These are phyloP conservation scores for Musa itinerans DNA, from an alignment of 176 grass and related monocot species.

Conservation along the genomic window DNA sequence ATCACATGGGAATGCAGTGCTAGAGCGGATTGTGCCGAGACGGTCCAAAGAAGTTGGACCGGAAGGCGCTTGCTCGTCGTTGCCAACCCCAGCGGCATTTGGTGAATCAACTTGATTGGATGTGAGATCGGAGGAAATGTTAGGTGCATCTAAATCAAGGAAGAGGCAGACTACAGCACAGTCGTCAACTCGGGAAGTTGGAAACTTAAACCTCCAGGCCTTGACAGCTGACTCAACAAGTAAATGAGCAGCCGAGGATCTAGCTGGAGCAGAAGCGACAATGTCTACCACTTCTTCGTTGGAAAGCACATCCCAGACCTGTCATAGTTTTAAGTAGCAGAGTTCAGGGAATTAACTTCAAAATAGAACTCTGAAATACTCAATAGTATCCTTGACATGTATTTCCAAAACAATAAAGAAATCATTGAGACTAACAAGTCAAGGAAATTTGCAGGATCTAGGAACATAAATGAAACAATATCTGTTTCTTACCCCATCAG, in stretches of 20 bases:
- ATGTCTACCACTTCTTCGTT: conserved; percentile 62
- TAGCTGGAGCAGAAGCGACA: conserved; percentile 35
- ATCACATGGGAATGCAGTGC: no score
- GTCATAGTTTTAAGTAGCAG: conserved; percentile 3
- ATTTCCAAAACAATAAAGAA: not conserved
- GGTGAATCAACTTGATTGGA: conserved; percentile 11
- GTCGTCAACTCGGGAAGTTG: conserved; percentile 62
- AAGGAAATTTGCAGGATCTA: no score
- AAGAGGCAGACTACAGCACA: conserved; percentile 59
- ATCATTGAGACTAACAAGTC: not conserved
- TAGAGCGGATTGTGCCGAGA: conserved; percentile 12
- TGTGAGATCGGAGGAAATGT: not conserved
- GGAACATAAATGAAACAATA: no score
- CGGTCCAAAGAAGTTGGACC: conserved; percentile 4
- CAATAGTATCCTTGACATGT: not conserved
- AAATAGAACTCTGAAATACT: not conserved
- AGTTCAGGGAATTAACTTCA: not conserved
- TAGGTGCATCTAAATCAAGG: conserved; percentile 20
- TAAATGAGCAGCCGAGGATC: conserved; percentile 30
- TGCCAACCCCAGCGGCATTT: conserved; percentile 13
- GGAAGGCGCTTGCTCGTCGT: conserved; percentile 4
- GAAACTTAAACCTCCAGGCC: conserved; percentile 56
- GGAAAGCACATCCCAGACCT: conserved; percentile 76
- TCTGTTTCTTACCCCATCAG: conserved; percentile 40
- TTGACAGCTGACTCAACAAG: conserved; percentile 50